phyloP scores from a whole-genome alignment of 768 basidiomycete species.

The Lentinula detonsa region DNA sequence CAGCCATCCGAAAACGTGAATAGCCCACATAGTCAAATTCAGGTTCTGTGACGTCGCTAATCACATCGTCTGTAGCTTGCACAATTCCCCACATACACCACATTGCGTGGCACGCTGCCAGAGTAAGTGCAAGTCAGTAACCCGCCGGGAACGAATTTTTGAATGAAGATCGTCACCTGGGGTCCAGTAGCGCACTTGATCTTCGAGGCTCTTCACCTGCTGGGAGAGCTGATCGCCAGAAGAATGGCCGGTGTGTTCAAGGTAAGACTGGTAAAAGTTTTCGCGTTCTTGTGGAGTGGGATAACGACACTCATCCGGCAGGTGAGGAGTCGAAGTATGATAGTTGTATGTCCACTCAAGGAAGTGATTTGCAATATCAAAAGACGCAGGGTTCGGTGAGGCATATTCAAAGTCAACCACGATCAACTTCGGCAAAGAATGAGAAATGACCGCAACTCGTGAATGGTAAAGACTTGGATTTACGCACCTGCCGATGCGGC shows the following conservation, averaged over 20 bases:
- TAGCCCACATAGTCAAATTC: conserved; percentile 93
- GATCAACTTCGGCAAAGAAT: conserved; percentile 54
- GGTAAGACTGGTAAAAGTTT: conserved; percentile 85
- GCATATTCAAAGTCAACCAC: conserved; percentile 99
- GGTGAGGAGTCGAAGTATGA: conserved; percentile 60
- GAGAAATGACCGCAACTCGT: conserved; percentile 7
- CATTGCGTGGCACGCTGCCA: conserved; percentile 72
- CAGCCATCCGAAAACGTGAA: conserved; percentile 59
- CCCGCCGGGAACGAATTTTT: not conserved
- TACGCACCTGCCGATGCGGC: conserved; percentile 68
- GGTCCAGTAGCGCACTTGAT: conserved; percentile 82
- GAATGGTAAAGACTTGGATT: conserved; percentile 11
- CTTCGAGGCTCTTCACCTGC: conserved; percentile 55
- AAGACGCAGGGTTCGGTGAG: conserved; percentile 84
- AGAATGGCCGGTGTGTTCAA: conserved; percentile 41
- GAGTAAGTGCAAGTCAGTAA: not conserved
- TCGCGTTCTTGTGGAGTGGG: conserved; percentile 67
- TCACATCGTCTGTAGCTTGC: conserved; percentile 75
- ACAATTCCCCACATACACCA: conserved; percentile 97
- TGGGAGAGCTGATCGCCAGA: conserved; percentile 20
- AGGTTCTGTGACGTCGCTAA: conserved; percentile 47
- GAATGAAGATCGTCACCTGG: conserved; percentile 26
- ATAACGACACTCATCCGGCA: conserved; percentile 59
- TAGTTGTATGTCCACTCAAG: conserved; percentile 97
- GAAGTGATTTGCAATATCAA: conserved; percentile 96